phyloP scores from a whole-genome alignment of 768 basidiomycete species.

The Hydnum rufescens region DNA sequence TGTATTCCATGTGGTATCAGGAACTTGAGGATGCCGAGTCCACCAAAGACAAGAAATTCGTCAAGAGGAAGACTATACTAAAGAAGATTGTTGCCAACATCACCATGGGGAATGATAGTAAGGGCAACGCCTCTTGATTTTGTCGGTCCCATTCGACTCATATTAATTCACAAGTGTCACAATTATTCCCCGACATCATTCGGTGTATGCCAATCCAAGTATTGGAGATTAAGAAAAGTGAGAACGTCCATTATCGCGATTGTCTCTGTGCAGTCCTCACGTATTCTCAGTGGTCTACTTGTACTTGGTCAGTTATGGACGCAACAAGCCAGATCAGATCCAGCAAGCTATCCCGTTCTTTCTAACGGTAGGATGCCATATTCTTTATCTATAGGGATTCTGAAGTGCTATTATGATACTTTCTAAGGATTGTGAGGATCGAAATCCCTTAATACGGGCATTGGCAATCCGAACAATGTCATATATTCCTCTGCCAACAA shows the following conservation, averaged over 20 bases:
- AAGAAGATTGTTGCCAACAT: constrained; percentile 99
- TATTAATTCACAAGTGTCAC: constrained; percentile 46
- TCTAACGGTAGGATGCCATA: constrained; percentile 39
- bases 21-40: constrained; percentile 75
- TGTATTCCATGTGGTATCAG: constrained; percentile 20
- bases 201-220: constrained; percentile 89
- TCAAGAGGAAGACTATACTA: constrained; percentile 79
- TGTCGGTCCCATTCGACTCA: constrained; percentile 10
- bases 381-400: neutral
- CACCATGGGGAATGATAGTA: constrained; percentile 99
- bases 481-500: constrained; percentile 82
- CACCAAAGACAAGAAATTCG: constrained; percentile 89
- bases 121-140: constrained; percentile 21
- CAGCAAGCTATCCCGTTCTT: constrained; percentile 80
- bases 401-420: constrained; percentile 8
- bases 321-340: constrained; percentile 84
- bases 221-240: constrained; percentile 98
- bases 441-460: constrained; percentile 91
- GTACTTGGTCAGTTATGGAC: constrained; percentile 91
- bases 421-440: constrained; percentile 84
- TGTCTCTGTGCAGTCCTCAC: constrained; percentile 4
- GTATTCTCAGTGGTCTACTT: constrained; percentile 73
- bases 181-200: constrained; percentile 86
- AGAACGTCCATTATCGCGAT: constrained; percentile 16
- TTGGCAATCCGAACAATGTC: constrained; percentile 98